Conservation (phyloP, 306 rosid species). For the Sechiopsis laciniata region DNA sequence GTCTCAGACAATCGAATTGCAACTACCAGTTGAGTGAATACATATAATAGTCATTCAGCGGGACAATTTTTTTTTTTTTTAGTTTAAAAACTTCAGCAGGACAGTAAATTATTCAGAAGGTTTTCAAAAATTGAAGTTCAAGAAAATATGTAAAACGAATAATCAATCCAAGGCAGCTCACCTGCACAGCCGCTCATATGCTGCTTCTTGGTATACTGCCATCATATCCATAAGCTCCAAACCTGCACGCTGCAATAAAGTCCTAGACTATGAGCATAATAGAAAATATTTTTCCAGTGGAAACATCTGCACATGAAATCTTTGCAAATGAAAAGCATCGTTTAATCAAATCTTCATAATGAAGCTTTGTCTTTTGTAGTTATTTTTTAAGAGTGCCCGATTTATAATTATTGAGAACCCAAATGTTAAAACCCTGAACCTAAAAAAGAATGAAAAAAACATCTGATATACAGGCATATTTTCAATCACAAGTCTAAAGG, state of each 20-base stretch:
- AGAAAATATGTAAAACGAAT: not conserved
- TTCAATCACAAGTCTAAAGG: not conserved
- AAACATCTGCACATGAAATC: not conserved
- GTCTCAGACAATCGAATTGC: conserved; percentile 7
- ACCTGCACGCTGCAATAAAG: conserved; percentile 78
- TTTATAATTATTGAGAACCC: not conserved
- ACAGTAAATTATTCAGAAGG: not conserved
- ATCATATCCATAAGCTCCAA: conserved; percentile 97
- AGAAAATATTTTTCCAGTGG: not conserved
- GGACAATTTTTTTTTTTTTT: not conserved
- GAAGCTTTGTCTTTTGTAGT: not conserved
- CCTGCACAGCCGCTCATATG: conserved; percentile 98
- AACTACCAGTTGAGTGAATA: not conserved
- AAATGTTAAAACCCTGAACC: not conserved
- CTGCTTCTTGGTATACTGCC: conserved; percentile 98
- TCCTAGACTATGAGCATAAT: conserved; percentile 23
- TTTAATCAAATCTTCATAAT: not conserved
- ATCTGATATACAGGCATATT: conserved; percentile 1
- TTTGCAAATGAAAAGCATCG: not conserved
- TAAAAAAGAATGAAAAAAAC: not conserved
- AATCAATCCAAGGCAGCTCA: conserved; percentile 23
- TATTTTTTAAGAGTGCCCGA: not conserved
- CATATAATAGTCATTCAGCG: not conserved
- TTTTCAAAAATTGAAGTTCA: not conserved
- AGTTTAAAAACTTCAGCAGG: not conserved